Conservation (phyloP, 352 stramenopile genomes). For the Phytopythium kandeliae region DNA sequence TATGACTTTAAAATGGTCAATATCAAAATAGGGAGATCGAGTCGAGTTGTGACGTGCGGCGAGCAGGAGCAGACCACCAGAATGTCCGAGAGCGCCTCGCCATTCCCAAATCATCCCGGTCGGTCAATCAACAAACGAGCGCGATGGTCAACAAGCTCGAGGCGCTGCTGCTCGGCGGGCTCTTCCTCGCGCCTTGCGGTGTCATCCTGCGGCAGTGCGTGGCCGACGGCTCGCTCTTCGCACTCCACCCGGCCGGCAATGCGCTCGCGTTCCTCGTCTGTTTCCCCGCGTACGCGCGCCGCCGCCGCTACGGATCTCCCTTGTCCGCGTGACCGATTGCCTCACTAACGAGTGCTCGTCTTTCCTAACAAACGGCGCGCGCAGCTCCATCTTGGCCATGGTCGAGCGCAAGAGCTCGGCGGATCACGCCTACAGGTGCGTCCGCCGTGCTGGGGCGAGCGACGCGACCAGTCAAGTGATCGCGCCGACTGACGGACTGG, state of each 20-base stretch:
- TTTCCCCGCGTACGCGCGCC: conserved; percentile 37
- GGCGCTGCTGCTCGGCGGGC: conserved; percentile 39
- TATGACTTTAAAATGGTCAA: background rate
- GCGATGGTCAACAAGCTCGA: conserved; percentile 53
- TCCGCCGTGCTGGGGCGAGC: background rate
- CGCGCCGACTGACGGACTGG: too few relatives aligned
- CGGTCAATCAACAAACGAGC: background rate
- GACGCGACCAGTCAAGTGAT: background rate
- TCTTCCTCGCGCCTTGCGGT: conserved; percentile 41
- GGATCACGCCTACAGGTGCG: conserved; percentile 39
- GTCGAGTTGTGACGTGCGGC: background rate
- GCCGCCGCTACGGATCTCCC: too few relatives aligned
- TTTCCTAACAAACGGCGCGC: background rate
- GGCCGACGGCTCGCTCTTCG: conserved; percentile 36
- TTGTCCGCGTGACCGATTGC: too few relatives aligned
- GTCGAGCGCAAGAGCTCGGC: conserved; percentile 39
- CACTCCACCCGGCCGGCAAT: conserved; percentile 55
- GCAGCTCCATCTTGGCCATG: conserved; percentile 53
- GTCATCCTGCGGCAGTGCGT: conserved; percentile 37
- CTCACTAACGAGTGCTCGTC: too few relatives aligned
- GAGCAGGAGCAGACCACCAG: conserved; percentile 7
- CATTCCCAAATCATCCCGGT: background rate
- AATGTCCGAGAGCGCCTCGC: conserved; percentile 1
- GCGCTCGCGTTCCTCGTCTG: conserved; percentile 54
- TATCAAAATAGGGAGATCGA: background rate